A percentile compares a stretch with the other conserved stretches of the same genome.
These are phyloP conservation scores for Pyrus betulifolia DNA, from an alignment of 306 rosid genomes.

Conservation along the genomic window DNA sequence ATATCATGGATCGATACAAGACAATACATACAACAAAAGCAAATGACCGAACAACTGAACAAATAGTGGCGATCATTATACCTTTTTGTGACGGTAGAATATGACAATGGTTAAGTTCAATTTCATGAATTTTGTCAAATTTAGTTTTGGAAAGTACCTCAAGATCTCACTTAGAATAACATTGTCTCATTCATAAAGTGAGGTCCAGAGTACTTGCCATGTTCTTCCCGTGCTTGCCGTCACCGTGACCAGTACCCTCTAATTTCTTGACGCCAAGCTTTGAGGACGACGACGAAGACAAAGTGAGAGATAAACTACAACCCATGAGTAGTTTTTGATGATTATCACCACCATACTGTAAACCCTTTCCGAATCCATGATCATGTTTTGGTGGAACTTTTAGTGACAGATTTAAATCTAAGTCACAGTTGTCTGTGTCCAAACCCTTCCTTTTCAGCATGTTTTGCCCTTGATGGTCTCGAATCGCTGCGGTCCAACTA, in stretches of 20 bases:
- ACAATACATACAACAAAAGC: constrained; percentile 8
- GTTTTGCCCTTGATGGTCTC: not conserved
- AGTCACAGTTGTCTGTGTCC: constrained; percentile 1
- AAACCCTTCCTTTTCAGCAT: constrained; percentile 21
- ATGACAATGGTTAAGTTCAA: constrained; percentile 14
- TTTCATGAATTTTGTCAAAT: not conserved
- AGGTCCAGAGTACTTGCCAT: constrained; percentile 39
- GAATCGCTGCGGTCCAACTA: not conserved
- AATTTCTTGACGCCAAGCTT: constrained; percentile 12
- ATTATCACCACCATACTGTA: not conserved
- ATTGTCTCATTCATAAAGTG: constrained; percentile 38
- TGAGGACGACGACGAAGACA: constrained; percentile 25
- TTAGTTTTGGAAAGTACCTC: constrained; percentile 28
- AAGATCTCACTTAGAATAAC: constrained; percentile 31
- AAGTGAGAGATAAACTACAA: constrained; percentile 23
- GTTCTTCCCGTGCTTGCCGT: constrained; percentile 6
- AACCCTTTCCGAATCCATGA: not conserved
- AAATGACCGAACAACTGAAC: not conserved
- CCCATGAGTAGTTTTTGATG: not conserved
- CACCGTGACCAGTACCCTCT: not conserved
- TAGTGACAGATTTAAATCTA: constrained; percentile 26
- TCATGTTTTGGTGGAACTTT: constrained; percentile 17
- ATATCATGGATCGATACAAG: constrained; percentile 6
- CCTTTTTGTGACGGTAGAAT: constrained; percentile 15
- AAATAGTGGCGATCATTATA: not conserved